phyloP scores from a whole-genome alignment of 1,284 basidiomycete genomes.

The Fomitopsis betulina region DNA sequence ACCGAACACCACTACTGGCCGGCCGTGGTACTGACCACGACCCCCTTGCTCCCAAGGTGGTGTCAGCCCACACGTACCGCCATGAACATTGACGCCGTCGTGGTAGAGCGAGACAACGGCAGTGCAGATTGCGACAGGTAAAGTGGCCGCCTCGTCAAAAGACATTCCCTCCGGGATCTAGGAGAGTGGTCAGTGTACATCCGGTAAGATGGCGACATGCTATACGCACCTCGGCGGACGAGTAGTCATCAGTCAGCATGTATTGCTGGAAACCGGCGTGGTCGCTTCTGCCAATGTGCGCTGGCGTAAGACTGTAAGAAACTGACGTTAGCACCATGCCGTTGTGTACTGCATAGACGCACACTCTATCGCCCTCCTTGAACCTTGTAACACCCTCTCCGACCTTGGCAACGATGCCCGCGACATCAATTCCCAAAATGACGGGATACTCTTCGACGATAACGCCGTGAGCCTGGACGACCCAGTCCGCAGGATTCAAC shows the following conservation, averaged over 20 bases:
- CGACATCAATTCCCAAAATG: conserved; percentile 12
- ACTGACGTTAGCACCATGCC: background rate
- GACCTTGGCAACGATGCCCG: conserved; percentile 15
- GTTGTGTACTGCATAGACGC: background rate
- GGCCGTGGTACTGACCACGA: conserved; percentile 23
- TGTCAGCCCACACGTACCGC: conserved; percentile 10
- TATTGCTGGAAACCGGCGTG: conserved; percentile 9
- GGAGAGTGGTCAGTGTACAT: background rate
- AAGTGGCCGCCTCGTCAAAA: conserved; percentile 17
- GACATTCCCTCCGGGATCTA: conserved; percentile 17
- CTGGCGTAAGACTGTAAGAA: background rate
- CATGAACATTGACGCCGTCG: background rate
- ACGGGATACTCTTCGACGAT: conserved; percentile 21
- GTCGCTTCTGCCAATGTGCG: conserved; percentile 3
- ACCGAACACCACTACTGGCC: conserved; percentile 31
- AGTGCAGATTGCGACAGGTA: conserved; percentile 18
- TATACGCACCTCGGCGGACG: conserved; percentile 3
- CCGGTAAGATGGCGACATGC: background rate
- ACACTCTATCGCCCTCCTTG: conserved; percentile 15
- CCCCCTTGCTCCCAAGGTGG: conserved; percentile 17
- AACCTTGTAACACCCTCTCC: conserved; percentile 13
- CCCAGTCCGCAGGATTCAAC: conserved; percentile 47
- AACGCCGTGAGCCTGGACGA: conserved; percentile 27
- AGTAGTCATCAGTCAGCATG: conserved; percentile 1
- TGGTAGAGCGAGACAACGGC: conserved; percentile 13